Evolutionary conservation across 768 basidiomycete genomes (phyloP).

Genomic region (Boletus pseudo-olivaceus): DNA sequence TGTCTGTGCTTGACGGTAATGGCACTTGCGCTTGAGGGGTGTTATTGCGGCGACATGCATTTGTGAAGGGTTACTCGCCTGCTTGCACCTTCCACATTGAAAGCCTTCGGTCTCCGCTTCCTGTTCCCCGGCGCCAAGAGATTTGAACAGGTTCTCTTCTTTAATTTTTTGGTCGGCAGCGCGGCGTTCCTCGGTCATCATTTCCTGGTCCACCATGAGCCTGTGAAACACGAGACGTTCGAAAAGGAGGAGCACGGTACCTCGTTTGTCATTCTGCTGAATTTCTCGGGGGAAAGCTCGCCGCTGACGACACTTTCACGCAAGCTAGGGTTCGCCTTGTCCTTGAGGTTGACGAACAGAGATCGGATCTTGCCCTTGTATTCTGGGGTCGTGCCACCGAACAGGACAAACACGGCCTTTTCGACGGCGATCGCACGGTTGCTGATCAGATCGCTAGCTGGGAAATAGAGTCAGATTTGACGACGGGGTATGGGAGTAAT

Average conservation of each 20-base stretch:
- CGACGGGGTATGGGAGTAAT: background rate
- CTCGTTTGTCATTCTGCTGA: conserved; percentile 79
- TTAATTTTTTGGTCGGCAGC: conserved; percentile 78
- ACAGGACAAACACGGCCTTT: conserved; percentile 50
- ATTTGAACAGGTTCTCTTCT: conserved; percentile 85
- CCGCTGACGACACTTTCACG: conserved; percentile 85
- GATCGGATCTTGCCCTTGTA: conserved; percentile 85
- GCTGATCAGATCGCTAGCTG: conserved; percentile 69
- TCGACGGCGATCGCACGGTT: conserved; percentile 70
- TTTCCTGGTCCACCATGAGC: conserved; percentile 55
- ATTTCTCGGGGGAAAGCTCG: conserved; percentile 61
- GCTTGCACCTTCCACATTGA: conserved; percentile 94
- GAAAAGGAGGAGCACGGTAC: conserved; percentile 35
- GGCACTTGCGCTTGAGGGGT: conserved; percentile 64
- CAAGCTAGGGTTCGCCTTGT: conserved; percentile 86
- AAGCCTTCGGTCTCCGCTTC: conserved; percentile 97
- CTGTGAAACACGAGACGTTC: background rate
- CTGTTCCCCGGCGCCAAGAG: conserved; percentile 83
- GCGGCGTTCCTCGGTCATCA: conserved; percentile 92
- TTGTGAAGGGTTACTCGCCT: conserved; percentile 41
- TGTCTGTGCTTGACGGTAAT: conserved; percentile 95
- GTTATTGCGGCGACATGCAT: background rate
- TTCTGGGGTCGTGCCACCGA: conserved; percentile 39
- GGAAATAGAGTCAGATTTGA: conserved; percentile 5
- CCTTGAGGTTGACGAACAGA: conserved; percentile 90